Evolutionary conservation across 1,284 basidiomycete genomes (phyloP), one percentile per base, ranked within the genome.

Genomic region (Leccinum pallidistipes): DNA sequence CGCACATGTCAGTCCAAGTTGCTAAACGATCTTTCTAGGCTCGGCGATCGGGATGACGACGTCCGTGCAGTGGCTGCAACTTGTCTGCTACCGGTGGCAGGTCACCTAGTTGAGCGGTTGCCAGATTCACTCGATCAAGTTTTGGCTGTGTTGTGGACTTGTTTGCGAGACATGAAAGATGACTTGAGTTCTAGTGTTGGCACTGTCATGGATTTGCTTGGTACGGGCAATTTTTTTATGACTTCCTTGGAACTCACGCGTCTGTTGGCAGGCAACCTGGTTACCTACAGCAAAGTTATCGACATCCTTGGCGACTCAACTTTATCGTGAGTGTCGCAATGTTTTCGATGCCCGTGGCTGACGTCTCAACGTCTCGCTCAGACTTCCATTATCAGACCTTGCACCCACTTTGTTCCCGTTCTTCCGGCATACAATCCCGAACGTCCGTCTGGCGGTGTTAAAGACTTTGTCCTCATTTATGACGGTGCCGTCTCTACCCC

Each of bases 161-260:
- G 96, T 70, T 80, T 99, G 21, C 86, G 86, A 49, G 91, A 95
- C 65, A 95, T 97, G 84, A 96, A 95, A 71, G 97, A 99, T 74
- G 97, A 99, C 71, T 79, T 99, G 3, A 95, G 95, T 62, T 98
- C 95, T 63, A 98, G 95, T 69, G 95, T 97, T 27, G 96, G 95
- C 21, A 91, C 92, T 18, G 95, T 99, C 31, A 99, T 99, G 97
- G 95, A 98, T 73, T 82, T 99, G 1, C 79, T 98, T 18, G 91
- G 94, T 93, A 67, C 62, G 80, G 67, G 16, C 10, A n/a, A 9
- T 47, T 50, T 21, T 0, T 56, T 27, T 11, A 34, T 45, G 9
- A 51, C 57, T 51, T 56, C 4, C n/a, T 24, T 45, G 36, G 47
- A 11, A 36, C 40, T 40, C 34, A 60, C 59, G 40, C 52, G 18